phyloP scores from a whole-genome alignment of 2,329 filamentous ascomycete genomes.

The Colletotrichum orchidophilum region DNA sequence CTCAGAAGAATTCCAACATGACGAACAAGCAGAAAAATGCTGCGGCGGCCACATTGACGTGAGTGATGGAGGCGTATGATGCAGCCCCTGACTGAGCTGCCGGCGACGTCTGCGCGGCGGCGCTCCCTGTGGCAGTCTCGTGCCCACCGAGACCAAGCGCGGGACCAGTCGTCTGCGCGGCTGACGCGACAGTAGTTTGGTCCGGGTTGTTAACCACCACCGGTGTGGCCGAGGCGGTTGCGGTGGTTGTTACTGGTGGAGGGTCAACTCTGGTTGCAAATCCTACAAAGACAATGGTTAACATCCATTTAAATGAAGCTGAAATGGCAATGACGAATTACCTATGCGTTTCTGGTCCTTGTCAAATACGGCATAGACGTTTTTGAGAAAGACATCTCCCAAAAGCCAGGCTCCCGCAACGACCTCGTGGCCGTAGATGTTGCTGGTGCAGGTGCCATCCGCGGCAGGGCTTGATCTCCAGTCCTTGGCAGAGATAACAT shows the following conservation, averaged over 20 bases:
- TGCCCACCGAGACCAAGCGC: slow-evolving; percentile 48
- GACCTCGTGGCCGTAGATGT: slow-evolving; percentile 77
- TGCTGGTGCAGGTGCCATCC: slow-evolving; percentile 70
- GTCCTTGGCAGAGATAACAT: slow-evolving; percentile 74
- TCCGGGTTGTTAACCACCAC: slow-evolving; percentile 21
- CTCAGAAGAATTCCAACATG: slow-evolving; percentile 17
- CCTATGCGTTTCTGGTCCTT: slow-evolving; percentile 73
- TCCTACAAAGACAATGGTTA: slow-evolving; percentile 39
- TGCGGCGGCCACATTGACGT: slow-evolving; percentile 12
- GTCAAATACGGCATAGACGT: slow-evolving; percentile 89
- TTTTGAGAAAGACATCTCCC: slow-evolving; percentile 88
- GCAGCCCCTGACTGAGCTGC: slow-evolving; percentile 10
- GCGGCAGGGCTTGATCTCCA: slow-evolving; percentile 66
- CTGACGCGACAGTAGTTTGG: slow-evolving; percentile 7
- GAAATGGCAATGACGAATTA: slow-evolving; percentile 42
- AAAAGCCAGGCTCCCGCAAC: slow-evolving; percentile 78
- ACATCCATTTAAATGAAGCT: background rate
- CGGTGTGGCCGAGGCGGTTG: slow-evolving; percentile 4
- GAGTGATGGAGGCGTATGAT: background rate
- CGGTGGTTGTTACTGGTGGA: slow-evolving; percentile 33
- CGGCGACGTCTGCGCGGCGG: slow-evolving; percentile 29
- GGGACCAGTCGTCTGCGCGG: slow-evolving; percentile 27
- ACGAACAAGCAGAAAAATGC: slow-evolving; percentile 18
- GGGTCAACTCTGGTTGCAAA: slow-evolving; percentile 47
- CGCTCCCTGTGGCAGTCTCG: slow-evolving; percentile 42